These are phyloP conservation scores for Viridothelium virens DNA, from an alignment of 495 filamentous ascomycete genomes.

Conservation along the genomic window DNA sequence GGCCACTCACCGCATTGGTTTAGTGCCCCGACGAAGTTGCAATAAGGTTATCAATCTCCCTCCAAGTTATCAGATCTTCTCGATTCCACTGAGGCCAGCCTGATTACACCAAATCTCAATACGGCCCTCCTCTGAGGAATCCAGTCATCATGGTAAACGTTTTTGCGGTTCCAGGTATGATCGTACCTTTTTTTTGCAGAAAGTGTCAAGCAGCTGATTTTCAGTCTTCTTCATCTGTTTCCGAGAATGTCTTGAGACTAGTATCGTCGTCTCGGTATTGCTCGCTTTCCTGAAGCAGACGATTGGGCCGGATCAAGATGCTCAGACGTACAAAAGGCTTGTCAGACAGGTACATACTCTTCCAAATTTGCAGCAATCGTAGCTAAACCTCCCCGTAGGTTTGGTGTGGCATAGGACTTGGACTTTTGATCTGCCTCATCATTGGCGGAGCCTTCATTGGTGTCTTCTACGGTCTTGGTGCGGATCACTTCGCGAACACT, in stretches of 20 bases:
- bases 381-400: constrained; percentile 41
- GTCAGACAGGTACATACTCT: constrained; percentile 53
- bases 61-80: constrained; percentile 4
- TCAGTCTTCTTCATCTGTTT: constrained; percentile 78
- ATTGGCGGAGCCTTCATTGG: constrained; percentile 70
- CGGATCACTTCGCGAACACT: constrained; percentile 53
- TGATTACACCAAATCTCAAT: constrained; percentile 5
- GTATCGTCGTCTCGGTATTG: constrained; percentile 74
- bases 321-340: constrained; percentile 55
- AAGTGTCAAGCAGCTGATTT: constrained; percentile 11
- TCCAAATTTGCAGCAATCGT: neutral
- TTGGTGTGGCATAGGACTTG: constrained; percentile 59
- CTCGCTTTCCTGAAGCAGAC: constrained; percentile 76
- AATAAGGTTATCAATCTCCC: constrained; percentile 13
- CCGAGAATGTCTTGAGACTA: constrained; percentile 73
- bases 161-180: constrained; percentile 51
- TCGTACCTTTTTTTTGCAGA: neutral
- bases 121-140: neutral
- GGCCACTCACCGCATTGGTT: neutral
- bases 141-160: constrained; percentile 46
- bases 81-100: neutral
- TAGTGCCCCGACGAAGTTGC: neutral
- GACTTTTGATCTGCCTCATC: constrained; percentile 57
- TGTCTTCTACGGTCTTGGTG: constrained; percentile 65
- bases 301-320: constrained; percentile 53